These are phyloP conservation scores for Penicillium fuscoglaucum DNA, from an alignment of 2,329 filamentous ascomycete species.

Conservation along the genomic window DNA sequence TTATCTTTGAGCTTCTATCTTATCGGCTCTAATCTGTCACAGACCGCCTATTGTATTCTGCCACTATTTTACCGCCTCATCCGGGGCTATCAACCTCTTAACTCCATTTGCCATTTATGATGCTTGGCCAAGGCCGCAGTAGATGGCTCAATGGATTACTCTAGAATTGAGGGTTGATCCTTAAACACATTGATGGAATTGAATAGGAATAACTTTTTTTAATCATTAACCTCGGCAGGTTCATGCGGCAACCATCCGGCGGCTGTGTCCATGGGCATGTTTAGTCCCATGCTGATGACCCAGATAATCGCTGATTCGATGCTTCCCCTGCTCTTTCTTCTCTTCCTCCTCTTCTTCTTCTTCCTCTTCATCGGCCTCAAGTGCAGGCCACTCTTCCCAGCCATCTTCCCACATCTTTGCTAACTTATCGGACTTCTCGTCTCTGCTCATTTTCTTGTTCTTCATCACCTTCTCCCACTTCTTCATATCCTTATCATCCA, in stretches of 20 bases:
- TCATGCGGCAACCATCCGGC: conserved; percentile 7
- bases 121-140: not conserved
- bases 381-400: conserved; percentile 57
- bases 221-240: not conserved
- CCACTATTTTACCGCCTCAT: not conserved
- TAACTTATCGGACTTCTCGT: conserved; percentile 50
- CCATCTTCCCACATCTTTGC: conserved; percentile 59
- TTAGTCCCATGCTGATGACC: conserved; percentile 22
- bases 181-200: not conserved
- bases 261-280: conserved; percentile 20
- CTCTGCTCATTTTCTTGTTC: conserved; percentile 36
- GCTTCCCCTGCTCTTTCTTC: conserved; percentile 30
- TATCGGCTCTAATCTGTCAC: not conserved
- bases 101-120: too few relatives aligned
- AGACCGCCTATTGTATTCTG: conserved; percentile 3
- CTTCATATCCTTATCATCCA: conserved; percentile 61
- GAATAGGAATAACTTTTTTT: not conserved
- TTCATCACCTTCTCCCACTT: conserved; percentile 57
- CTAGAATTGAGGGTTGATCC: too few relatives aligned
- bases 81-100: not conserved
- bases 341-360: conserved; percentile 28
- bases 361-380: conserved; percentile 42
- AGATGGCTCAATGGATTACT: not conserved
- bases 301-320: conserved; percentile 33
- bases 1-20: conserved; percentile 8